These are phyloP conservation scores for Aspergillus homomorphus DNA, from an alignment of 495 filamentous ascomycete species.

Conservation along the genomic window DNA sequence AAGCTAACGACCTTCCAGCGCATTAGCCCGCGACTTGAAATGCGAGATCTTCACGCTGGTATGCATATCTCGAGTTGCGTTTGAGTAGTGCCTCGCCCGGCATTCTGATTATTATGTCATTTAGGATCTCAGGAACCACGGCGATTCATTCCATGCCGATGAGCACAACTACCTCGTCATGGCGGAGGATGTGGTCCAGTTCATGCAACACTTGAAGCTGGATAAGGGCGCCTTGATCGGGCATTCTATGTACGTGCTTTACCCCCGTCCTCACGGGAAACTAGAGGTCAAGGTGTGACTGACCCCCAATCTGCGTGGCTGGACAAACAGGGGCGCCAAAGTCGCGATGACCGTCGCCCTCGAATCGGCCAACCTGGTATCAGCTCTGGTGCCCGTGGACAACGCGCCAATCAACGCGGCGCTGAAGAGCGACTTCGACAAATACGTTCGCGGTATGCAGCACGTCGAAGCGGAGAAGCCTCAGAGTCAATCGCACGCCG, in stretches of 20 bases:
- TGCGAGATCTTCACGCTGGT: constrained; percentile 82
- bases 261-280: not conserved
- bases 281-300: not conserved
- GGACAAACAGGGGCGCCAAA: constrained; percentile 75
- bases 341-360: constrained; percentile 87
- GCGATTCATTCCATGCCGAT: constrained; percentile 74
- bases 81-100: not conserved
- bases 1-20: constrained; percentile 49
- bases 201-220: constrained; percentile 72
- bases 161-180: constrained; percentile 81
- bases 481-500: constrained; percentile 67
- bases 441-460: constrained; percentile 83
- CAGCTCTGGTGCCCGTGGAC: constrained; percentile 77
- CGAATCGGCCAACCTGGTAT: constrained; percentile 58
- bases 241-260: constrained; percentile 79
- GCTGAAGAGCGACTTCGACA: constrained; percentile 69
- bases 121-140: constrained; percentile 95
- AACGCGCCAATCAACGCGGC: constrained; percentile 84
- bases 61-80: constrained; percentile 25
- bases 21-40: constrained; percentile 75
- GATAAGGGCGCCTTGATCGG: constrained; percentile 75
- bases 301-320: not conserved
- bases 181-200: constrained; percentile 81
- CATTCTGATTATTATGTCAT: not conserved
- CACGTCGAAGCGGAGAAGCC: constrained; percentile 66